Evolutionary conservation across 441 rosid genomes (phyloP).

Genomic region (Pelargonium australe): DNA sequence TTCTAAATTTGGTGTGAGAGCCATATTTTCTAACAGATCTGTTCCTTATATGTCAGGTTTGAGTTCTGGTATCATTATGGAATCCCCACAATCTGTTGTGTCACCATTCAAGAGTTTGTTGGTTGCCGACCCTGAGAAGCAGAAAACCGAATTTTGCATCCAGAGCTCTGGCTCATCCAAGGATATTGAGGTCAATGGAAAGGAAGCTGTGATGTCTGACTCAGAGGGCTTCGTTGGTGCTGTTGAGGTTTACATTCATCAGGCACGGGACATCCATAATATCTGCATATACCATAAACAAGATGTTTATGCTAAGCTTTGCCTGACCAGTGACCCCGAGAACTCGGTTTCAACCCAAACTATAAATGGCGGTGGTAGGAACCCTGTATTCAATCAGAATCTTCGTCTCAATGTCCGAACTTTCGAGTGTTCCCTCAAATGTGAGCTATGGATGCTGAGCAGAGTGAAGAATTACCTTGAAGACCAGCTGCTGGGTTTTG

Average conservation of each 20-base stretch:
- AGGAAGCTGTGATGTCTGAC: constrained; percentile 26
- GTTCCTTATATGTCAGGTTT: constrained; percentile 31
- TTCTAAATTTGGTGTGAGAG: constrained; percentile 1
- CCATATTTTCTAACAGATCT: constrained; percentile 13
- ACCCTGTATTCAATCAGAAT: constrained; percentile 80
- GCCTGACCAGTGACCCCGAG: constrained; percentile 79
- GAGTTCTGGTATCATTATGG: constrained; percentile 42
- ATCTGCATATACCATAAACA: constrained; percentile 99
- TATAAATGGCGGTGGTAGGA: constrained; percentile 97
- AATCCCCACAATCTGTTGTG: constrained; percentile 92
- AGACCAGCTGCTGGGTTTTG: constrained; percentile 89
- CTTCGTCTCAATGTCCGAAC: constrained; percentile 54
- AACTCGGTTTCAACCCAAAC: constrained; percentile 68
- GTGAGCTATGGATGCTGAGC: constrained; percentile 98
- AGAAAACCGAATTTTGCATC: constrained; percentile 35
- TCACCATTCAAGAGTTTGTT: constrained; percentile 62
- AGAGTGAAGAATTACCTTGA: constrained; percentile 94
- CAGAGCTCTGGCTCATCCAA: constrained; percentile 31
- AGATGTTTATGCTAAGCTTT: constrained; percentile 96
- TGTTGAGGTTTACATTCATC: constrained; percentile 72
- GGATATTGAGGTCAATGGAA: constrained; percentile 34
- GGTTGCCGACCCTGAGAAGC: constrained; percentile 50
- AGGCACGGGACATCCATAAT: constrained; percentile 96
- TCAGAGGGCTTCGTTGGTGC: constrained; percentile 44
- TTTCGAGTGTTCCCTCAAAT: constrained; percentile 70